Base-by-base conservation (phyloP, 2,329 filamentous ascomycete species). In the Talaromyces sp. region DNA sequence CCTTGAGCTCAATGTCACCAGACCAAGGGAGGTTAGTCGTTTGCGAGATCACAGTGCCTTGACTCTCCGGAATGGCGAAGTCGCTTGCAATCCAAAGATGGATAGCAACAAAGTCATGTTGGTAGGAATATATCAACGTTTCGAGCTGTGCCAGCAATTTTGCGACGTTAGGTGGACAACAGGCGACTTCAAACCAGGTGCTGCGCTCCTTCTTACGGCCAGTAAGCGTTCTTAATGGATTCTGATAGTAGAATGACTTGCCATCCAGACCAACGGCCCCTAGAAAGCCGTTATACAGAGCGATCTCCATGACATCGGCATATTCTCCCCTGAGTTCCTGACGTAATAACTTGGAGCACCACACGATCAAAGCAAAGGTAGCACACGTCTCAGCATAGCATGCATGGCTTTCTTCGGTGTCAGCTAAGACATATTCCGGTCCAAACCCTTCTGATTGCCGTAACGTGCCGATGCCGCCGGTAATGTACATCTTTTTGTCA, bases 331-430 rank as follows among this genome's bases (percentile, higher is more conserved):
- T 84, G 77, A 22, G 82, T 64, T 68, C 73, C 53, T 13, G 56
- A 8, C 25, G 10, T n/a, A 53, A 33, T 17, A 58, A 15, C 53
- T 45, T 33, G 28, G n/a, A 54, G 64, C 50, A 68, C 58, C 45
- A 50, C 22, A 40, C 48, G 5, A 55, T 31, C 36, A 39, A 11
- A 22, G 21, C 36, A 25, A 56, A 25, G n/a, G 78, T 77, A 1
- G 83, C 84, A 64, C 81, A 85, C 0, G 84, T 86, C 67, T 86
- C 83, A 1, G 81, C 77, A 66, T 85, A 86, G 63, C 83, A 85
- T 2, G 83, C 84, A 3, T 83, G 83, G 60, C 85, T 83, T 59
- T 85, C 83, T 0, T 80, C 81, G 1, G 78, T 75, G 41, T 84
- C 81, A 1, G 82, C 82, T 5, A 86, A 71, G 66, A 83, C 83